Percentiles rank a stretch among this genome's conserved stretches.
Evolutionary conservation across 495 filamentous ascomycete species (phyloP).

Genomic region (Paragyromitra xinjiangensis): DNA sequence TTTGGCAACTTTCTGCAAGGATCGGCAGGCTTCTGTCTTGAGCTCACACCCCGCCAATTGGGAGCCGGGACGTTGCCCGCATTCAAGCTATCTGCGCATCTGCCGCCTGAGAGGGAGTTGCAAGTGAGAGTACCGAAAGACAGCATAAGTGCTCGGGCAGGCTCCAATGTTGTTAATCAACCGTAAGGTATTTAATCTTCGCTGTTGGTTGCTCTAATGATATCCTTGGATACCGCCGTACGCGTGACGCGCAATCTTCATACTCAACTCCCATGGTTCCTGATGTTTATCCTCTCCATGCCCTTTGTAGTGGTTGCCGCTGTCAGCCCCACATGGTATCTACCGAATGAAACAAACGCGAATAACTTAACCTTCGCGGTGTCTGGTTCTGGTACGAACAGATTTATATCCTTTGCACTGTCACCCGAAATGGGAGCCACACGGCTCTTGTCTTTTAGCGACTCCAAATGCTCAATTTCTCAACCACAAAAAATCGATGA

Average conservation of each 20-base stretch:
- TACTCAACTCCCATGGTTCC: neutral
- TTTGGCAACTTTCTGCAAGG: constrained; percentile 14
- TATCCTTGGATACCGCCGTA: neutral
- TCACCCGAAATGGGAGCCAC: constrained; percentile 1
- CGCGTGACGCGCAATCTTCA: neutral
- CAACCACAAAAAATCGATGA: constrained; percentile 1
- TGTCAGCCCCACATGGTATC: constrained; percentile 62
- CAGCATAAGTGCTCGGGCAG: neutral
- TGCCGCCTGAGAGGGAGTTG: neutral
- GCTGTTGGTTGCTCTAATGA: neutral
- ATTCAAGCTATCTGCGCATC: constrained; percentile 2
- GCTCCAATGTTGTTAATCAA: neutral
- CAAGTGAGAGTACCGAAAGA: neutral
- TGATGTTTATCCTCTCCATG: constrained; percentile 12
- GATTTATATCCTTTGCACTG: constrained; percentile 61
- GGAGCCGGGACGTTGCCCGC: neutral
- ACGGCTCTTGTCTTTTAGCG: neutral
- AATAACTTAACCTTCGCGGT: constrained; percentile 67
- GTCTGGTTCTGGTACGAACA: constrained; percentile 65
- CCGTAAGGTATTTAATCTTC: neutral
- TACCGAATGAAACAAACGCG: constrained; percentile 66
- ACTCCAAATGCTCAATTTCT: neutral
- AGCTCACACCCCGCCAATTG: constrained; percentile 14
- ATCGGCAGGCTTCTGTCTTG: neutral
- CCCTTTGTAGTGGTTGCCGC: neutral